Evolutionary conservation across 768 basidiomycete genomes (phyloP), one percentile per base, ranked within the genome.

Genomic region (Lentinula guzmanii): DNA sequence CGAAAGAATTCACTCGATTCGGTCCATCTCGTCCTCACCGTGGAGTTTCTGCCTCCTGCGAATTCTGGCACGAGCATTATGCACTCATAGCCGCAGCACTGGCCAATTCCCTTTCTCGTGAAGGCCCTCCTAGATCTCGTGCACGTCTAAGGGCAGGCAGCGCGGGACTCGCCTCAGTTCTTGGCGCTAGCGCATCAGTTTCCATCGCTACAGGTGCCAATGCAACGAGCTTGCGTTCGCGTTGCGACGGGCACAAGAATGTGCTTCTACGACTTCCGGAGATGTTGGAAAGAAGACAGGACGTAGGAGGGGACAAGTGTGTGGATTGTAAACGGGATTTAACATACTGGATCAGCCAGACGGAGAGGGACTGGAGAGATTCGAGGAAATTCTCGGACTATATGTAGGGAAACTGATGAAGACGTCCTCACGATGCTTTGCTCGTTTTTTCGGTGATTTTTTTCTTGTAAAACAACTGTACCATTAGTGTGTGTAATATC

Each of bases 311-410:
- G 31, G 55, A 59, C 16, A 54, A 56, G 46, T 64, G 63, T 52
- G 61, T 46, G 6, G 63, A 64, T 45, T 64, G 63, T 54, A 64
- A 58, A 28, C 54, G 63, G 15, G 63, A 64, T n/a, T 31, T 64
- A 45, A 35, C 55, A 7, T 35, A 62, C 50, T 64, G 61, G 63
- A 48, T 57, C 7, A 42, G 55, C 45, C 63, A 63, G 31, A 58
- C 55, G 7, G 52, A 41, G 35, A 48, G 63, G 51, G 63, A 64
- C 35, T 42, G 53, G 48, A 52, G 58, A 34, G 61, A 62, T 28
- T 2, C 56, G 21, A 51, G 48, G 18, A 62, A 48, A 21, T 62
- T 64, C 28, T 51, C 37, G 18, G 55, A 62, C 18, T 64, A 61
- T 39, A 33, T 62, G 51, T 64, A 57, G 46, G 43, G 31, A n/a